A percentile compares a stretch with the other conserved stretches of the same genome.
Conservation (phyloP, 2,329 filamentous ascomycete species). For the Eutypa lata region DNA sequence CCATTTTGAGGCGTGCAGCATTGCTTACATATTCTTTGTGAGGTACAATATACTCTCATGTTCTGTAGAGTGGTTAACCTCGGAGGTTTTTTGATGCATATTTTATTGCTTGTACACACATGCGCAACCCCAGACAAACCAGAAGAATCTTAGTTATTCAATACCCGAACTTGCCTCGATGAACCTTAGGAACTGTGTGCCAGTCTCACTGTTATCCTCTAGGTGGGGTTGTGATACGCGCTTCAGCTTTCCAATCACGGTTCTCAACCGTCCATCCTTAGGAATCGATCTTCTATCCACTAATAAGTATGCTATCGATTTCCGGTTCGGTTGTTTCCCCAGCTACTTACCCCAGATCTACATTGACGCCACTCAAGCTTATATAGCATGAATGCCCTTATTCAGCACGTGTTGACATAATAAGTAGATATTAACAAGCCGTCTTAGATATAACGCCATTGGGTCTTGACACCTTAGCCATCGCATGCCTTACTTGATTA, state of each 20-base stretch:
- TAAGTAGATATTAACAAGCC: not conserved
- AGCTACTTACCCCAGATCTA: not conserved
- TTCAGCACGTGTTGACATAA: not conserved
- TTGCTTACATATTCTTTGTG: not conserved
- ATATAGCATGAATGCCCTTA: not conserved
- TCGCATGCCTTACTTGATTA: too few species aligned
- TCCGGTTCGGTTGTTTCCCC: not conserved
- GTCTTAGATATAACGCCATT: too few species aligned
- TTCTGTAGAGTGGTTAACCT: not conserved
- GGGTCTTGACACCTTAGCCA: too few species aligned
- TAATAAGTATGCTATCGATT: not conserved
- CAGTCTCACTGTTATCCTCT: not conserved
- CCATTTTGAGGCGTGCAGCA: not conserved
- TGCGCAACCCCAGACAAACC: not conserved
- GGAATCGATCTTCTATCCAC: not conserved
- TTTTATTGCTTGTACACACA: not conserved
- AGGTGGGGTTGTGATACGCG: not conserved
- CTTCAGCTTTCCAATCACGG: not conserved
- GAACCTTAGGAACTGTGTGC: too few species aligned
- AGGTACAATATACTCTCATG: not conserved
- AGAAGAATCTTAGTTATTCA: not conserved
- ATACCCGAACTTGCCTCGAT: too few species aligned
- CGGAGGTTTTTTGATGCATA: not conserved
- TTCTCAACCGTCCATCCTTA: not conserved
- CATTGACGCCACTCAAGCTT: not conserved